Conservation (phyloP, 2,329 filamentous ascomycete genomes). For the Talaromyces sp. region DNA sequence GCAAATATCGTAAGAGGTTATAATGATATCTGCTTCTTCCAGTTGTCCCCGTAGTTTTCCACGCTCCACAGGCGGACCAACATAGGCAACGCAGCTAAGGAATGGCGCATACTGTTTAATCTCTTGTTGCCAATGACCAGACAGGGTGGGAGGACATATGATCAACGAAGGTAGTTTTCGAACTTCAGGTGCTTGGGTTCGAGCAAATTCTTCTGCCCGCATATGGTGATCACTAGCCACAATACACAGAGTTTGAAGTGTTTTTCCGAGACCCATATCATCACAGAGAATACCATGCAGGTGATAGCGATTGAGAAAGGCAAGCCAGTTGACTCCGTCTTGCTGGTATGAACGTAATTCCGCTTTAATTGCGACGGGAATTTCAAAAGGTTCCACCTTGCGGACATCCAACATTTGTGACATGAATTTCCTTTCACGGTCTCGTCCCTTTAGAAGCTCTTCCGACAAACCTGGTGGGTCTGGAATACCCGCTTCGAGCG, state of each 20-base stretch:
- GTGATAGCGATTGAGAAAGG: slow-evolving; percentile 97
- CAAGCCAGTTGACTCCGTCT: slow-evolving; percentile 97
- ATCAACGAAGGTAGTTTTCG: slow-evolving; percentile 84
- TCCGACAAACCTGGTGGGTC: slow-evolving; percentile 91
- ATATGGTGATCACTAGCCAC: slow-evolving; percentile 96
- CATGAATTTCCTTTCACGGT: slow-evolving; percentile 94
- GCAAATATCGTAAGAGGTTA: slow-evolving; percentile 97
- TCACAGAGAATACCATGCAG: slow-evolving; percentile 97
- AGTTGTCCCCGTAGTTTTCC: slow-evolving; percentile 65
- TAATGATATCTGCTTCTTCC: slow-evolving; percentile 79
- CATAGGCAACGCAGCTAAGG: slow-evolving; percentile 82
- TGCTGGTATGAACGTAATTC: slow-evolving; percentile 96
- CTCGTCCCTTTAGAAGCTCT: slow-evolving; percentile 80
- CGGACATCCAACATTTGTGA: slow-evolving; percentile 92
- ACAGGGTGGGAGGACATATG: slow-evolving; percentile 91
- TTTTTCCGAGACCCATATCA: slow-evolving; percentile 98
- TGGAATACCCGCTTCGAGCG: slow-evolving; percentile 92
- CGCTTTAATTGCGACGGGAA: slow-evolving; percentile 95
- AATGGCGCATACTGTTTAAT: slow-evolving; percentile 95
- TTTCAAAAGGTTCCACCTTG: slow-evolving; percentile 90
- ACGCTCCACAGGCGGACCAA: slow-evolving; percentile 80
- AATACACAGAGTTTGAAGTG: slow-evolving; percentile 93
- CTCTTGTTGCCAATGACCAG: slow-evolving; percentile 98
- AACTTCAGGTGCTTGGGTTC: slow-evolving; percentile 72
- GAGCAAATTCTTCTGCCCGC: slow-evolving; percentile 82